Percentiles rank a stretch among this genome's conserved stretches.
phyloP scores from a whole-genome alignment of 768 basidiomycete species.

The Rhodotorula sphaerocarpa region DNA sequence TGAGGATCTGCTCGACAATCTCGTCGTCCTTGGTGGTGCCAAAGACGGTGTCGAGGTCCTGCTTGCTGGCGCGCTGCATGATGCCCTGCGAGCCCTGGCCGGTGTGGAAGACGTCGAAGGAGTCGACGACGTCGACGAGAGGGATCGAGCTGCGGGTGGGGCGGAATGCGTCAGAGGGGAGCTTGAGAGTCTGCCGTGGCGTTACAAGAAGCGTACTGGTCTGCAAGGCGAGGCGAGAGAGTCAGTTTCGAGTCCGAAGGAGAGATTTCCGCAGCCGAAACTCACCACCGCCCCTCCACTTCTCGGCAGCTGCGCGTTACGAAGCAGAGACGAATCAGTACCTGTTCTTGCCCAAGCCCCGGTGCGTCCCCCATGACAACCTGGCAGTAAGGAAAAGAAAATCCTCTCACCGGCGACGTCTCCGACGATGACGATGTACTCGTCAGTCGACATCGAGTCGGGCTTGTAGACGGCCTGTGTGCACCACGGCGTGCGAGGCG shows the following conservation, averaged over 20 bases:
- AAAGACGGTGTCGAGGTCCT: conserved; percentile 70
- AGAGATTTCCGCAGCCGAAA: not conserved
- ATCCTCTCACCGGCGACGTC: conserved; percentile 1
- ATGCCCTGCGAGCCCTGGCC: conserved; percentile 62
- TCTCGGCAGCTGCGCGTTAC: conserved; percentile 45
- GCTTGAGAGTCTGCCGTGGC: not conserved
- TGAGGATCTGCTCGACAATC: conserved; percentile 54
- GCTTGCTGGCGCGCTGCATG: conserved; percentile 65
- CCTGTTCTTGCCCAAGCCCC: too few species aligned
- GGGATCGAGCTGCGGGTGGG: conserved; percentile 51
- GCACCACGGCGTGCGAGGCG: too few species aligned
- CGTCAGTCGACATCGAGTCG: conserved; percentile 60
- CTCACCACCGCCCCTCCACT: conserved; percentile 73
- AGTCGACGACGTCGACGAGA: conserved; percentile 69
- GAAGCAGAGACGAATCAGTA: too few species aligned
- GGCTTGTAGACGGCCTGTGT: conserved; percentile 70
- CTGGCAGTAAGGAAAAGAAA: too few species aligned
- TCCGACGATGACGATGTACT: conserved; percentile 56
- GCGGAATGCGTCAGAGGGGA: not conserved
- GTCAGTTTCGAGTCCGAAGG: not conserved
- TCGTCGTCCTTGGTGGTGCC: conserved; percentile 59
- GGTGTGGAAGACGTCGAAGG: conserved; percentile 64
- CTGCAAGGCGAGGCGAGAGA: not conserved
- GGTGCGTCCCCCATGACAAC: too few species aligned
- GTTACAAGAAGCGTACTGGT: conserved; percentile 4